These are phyloP conservation scores for Phytomonas sp. DNA, from an alignment of 208 protist species.

Conservation along the genomic window DNA sequence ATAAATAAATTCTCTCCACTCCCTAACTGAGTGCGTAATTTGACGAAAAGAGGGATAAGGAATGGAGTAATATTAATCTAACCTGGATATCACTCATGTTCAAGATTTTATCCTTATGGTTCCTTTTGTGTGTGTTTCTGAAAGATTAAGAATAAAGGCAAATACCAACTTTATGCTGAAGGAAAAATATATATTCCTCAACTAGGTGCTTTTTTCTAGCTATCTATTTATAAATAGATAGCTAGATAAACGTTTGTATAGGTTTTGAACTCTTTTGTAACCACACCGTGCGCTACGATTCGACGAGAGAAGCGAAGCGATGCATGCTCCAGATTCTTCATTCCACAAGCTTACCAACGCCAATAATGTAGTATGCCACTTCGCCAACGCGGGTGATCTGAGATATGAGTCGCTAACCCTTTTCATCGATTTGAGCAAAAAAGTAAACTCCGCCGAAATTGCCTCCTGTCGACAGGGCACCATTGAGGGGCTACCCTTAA, in stretches of 20 bases:
- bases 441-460: background rate
- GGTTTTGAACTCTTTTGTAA: background rate
- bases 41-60: background rate
- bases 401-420: background rate
- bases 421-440: slow-evolving; percentile 1
- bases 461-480: background rate
- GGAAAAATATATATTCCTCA: background rate
- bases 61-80: background rate
- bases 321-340: background rate
- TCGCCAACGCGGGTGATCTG: background rate
- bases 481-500: background rate
- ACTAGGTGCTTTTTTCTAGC: background rate
- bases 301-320: background rate
- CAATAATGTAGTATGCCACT: slow-evolving; percentile 3
- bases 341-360: background rate
- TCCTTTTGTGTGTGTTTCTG: background rate
- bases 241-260: background rate
- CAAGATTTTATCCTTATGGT: background rate
- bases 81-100: background rate
- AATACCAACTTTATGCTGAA: background rate
- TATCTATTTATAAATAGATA: slow-evolving; percentile 5
- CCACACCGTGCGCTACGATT: background rate
- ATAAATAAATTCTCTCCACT: background rate
- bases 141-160: slow-evolving; percentile 1
- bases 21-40: background rate